phyloP scores from a whole-genome alignment of 129 eudicot genomes.

The Ambrosia trifida region DNA sequence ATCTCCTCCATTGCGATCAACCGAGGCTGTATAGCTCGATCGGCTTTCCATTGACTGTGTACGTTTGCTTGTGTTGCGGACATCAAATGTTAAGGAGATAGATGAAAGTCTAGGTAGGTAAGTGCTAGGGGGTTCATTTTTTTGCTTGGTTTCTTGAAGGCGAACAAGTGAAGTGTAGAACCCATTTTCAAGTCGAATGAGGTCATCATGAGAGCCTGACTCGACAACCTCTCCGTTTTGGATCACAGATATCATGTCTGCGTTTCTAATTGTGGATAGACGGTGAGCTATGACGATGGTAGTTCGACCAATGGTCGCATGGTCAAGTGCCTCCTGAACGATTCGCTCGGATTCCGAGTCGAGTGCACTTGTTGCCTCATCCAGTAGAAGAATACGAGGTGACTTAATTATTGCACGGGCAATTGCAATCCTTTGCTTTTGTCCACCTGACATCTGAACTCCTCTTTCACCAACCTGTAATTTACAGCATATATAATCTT shows the following conservation, averaged over 20 bases:
- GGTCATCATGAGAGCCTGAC: conserved; percentile 71
- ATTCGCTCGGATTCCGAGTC: conserved; percentile 83
- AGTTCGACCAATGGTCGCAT: conserved; percentile 65
- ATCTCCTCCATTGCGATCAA: conserved; percentile 14
- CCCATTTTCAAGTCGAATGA: conserved; percentile 54
- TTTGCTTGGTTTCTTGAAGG: conserved; percentile 57
- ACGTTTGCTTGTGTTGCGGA: conserved; percentile 27
- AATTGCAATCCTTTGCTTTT: conserved; percentile 90
- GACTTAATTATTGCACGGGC: conserved; percentile 82
- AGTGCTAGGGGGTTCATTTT: background rate
- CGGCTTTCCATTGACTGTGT: conserved; percentile 10
- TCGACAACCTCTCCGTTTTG: conserved; percentile 67
- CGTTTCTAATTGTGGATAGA: conserved; percentile 77
- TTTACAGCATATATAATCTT: background rate
- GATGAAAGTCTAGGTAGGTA: conserved; percentile 19
- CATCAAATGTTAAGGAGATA: conserved; percentile 13
- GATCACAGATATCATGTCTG: conserved; percentile 65
- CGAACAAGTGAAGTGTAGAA: conserved; percentile 59
- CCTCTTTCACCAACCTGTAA: conserved; percentile 92
- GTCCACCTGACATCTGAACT: conserved; percentile 94
- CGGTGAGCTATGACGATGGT: conserved; percentile 89
- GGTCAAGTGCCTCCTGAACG: conserved; percentile 89
- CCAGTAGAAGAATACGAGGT: conserved; percentile 81
- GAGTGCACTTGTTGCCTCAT: conserved; percentile 94
- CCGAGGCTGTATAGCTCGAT: conserved; percentile 58